phyloP scores from a whole-genome alignment of 441 rosid species.

The Gossypium schwendimanii region DNA sequence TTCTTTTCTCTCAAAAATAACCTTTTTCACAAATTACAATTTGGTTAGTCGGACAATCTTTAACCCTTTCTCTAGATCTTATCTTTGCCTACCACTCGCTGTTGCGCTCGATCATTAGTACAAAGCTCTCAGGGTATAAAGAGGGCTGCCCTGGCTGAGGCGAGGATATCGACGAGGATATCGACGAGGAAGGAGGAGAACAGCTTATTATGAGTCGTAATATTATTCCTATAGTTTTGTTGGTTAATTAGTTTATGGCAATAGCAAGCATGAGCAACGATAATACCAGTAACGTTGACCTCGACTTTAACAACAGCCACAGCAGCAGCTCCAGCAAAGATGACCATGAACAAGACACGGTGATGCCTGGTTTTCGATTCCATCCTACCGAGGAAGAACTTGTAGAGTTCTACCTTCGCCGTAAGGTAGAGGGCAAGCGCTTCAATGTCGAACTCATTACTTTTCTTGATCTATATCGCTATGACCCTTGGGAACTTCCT shows the following conservation, averaged over 20 bases:
- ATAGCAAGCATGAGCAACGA: constrained; percentile 53
- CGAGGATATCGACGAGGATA: no score
- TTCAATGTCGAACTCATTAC: constrained; percentile 96
- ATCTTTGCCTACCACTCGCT: constrained; percentile 15
- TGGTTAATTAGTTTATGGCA: constrained; percentile 46
- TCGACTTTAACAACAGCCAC: constrained; percentile 8
- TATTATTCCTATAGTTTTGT: not conserved
- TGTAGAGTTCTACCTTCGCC: constrained; percentile 98
- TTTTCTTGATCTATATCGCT: constrained; percentile 96
- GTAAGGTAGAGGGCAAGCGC: constrained; percentile 98
- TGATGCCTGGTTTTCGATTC: constrained; percentile 97
- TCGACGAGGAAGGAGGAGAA: not conserved
- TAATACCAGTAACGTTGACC: constrained; percentile 21
- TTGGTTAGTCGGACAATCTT: not conserved
- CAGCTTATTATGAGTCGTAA: not conserved
- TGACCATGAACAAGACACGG: constrained; percentile 82
- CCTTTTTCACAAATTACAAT: not conserved
- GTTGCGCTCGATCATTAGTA: constrained; percentile 26
- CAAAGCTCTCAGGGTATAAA: constrained; percentile 15
- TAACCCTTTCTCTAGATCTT: not conserved
- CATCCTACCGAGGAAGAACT: constrained; percentile 99
- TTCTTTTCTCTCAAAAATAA: not conserved
- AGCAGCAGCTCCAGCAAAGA: constrained; percentile 12
- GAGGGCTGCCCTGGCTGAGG: not conserved
- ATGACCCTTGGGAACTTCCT: constrained; percentile 99